Evolutionary conservation across 805 yeast genomes (phyloP), one percentile per base, ranked within the genome.

Genomic region (Priceomyces carsonii): DNA sequence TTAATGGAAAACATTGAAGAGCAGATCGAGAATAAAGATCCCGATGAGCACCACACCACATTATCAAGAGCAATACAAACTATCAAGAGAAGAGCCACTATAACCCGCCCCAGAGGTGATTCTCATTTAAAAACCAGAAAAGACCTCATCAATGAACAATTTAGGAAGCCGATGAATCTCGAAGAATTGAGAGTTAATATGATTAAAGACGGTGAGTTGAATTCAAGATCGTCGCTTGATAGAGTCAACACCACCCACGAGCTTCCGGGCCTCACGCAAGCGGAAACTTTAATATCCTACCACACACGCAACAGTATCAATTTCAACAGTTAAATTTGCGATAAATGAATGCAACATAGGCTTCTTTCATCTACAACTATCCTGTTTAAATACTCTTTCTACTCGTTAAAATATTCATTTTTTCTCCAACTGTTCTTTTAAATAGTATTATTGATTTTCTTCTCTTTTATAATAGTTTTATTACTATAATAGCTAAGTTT

Each of bases 191-290:
- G 73, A 35, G 38, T 42, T 20, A 67, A 65, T 38, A 69, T 69
- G 73, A 51, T 63, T 30, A 43, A 44, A 23, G 45, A 46, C 10
- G 73, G 73, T 8, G 70, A 67, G 42, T 61, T 59, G 35, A 50
- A 51, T 27, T 51, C 63, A 9, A 43, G 65, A 31, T 54, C 48
- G 30, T 67, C 72, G 2, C 53, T 71, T 32, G 64, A 64, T 14
- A 54, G 75, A 44, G 58, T 71, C 20, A 50, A 57, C 27, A 66
- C 77, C 4, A 61, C 74, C 4, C 77, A 71, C 38, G 72, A 69
- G 18, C 51, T 73, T 26, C 76, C 76, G 0, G 79, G 79, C 7
- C 57, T 73, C 33, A 65, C 74, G 2, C 72, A 69, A 37, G 78
- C 77, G 6, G 75, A 70, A 46, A 66, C 72, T 4, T 58, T 73